Evolutionary conservation across 192 early-diverging fungal species (phyloP).

Genomic region (Podila minutissima): DNA sequence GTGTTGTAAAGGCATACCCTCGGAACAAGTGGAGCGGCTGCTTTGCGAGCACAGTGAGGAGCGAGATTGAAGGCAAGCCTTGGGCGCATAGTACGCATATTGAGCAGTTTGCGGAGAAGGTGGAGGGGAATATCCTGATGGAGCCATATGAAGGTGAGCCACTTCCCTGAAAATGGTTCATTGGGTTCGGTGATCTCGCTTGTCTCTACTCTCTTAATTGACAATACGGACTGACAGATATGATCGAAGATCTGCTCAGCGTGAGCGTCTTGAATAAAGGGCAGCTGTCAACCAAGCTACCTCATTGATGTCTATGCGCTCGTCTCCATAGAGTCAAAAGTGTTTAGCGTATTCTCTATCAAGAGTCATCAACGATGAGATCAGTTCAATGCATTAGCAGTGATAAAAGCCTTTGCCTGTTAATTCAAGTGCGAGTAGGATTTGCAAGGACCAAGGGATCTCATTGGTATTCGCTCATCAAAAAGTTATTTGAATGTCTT

Average conservation of each 20-base stretch:
- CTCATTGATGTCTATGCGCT: neutral
- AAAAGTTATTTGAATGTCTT: too few relatives aligned
- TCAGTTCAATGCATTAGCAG: too few relatives aligned
- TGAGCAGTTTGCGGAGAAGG: neutral
- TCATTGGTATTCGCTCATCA: too few relatives aligned
- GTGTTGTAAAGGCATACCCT: slow-evolving; percentile 6
- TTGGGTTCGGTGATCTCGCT: too few relatives aligned
- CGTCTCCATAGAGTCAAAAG: too few relatives aligned
- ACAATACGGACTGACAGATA: too few relatives aligned
- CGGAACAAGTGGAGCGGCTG: slow-evolving; percentile 11
- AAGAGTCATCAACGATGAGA: too few relatives aligned
- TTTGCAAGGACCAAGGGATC: too few relatives aligned
- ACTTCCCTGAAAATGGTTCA: neutral
- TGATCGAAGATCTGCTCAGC: neutral
- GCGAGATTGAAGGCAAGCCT: slow-evolving; percentile 5
- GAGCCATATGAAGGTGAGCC: slow-evolving; percentile 5
- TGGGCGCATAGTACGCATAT: slow-evolving; percentile 13
- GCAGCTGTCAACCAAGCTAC: neutral
- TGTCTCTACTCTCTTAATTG: neutral
- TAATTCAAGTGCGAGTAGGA: too few relatives aligned
- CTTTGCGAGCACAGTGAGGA: slow-evolving; percentile 10
- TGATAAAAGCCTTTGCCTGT: too few relatives aligned
- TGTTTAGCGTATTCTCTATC: too few relatives aligned
- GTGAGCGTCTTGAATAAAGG: slow-evolving; percentile 6
- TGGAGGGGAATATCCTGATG: slow-evolving; percentile 7